These are phyloP conservation scores for Larix sibirica DNA, from an alignment of 83 land plant genomes.

Conservation along the genomic window DNA sequence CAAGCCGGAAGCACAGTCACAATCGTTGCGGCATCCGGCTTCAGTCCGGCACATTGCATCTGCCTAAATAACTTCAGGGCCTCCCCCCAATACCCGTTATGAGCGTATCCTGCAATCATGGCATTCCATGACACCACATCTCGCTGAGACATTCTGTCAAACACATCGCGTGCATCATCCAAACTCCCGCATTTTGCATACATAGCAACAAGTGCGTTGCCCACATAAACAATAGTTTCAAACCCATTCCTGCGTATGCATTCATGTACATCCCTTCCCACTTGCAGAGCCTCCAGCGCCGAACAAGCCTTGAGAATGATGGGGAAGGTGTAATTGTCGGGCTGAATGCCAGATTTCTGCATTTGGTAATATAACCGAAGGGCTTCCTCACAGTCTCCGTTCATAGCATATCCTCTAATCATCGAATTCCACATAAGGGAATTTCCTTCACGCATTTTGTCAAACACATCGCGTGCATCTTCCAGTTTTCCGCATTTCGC, in stretches of 20 bases:
- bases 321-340: constrained; percentile 22
- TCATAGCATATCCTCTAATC: constrained; percentile 45
- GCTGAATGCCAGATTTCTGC: background rate
- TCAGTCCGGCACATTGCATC: constrained; percentile 29
- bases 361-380: background rate
- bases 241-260: constrained; percentile 35
- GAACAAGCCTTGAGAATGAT: constrained; percentile 53
- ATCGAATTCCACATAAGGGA: constrained; percentile 60
- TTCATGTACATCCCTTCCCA: constrained; percentile 52
- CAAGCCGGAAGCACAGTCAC: constrained; percentile 35
- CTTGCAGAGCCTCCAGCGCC: constrained; percentile 2
- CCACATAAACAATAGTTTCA: constrained; percentile 24
- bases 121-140: constrained; percentile 67
- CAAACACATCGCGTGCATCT: constrained; percentile 6
- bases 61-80: constrained; percentile 28
- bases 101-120: constrained; percentile 49
- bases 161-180: constrained; percentile 38
- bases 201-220: constrained; percentile 61
- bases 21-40: constrained; percentile 40
- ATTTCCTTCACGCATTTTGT: constrained; percentile 26
- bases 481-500: constrained; percentile 49
- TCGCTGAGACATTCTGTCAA: constrained; percentile 29
- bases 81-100: constrained; percentile 39
- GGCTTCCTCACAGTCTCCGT: constrained; percentile 26
- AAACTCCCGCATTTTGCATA: constrained; percentile 50